A percentile compares a stretch with the other conserved stretches of the same genome.
phyloP scores from a whole-genome alignment of 306 rosid species.

The Prunus dulcis region DNA sequence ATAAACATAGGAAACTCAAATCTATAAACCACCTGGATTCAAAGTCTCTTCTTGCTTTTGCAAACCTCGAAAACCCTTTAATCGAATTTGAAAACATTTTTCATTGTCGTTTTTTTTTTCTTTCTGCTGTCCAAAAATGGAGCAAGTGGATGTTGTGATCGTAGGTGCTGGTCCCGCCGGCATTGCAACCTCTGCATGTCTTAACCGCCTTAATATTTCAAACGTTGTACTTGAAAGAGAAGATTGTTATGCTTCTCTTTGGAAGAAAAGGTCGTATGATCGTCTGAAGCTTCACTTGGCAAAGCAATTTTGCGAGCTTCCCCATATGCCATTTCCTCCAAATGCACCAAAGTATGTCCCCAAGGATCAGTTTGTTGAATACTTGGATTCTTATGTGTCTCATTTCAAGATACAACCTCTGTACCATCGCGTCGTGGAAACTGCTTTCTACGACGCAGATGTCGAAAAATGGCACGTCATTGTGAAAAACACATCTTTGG shows the following conservation, averaged over 20 bases:
- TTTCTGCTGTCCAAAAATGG: neutral
- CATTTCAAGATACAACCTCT: conserved; percentile 21
- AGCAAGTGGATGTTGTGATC: conserved; percentile 15
- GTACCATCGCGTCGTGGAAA: conserved; percentile 28
- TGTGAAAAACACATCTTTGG: conserved; percentile 7
- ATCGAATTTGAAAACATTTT: too few species aligned
- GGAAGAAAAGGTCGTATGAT: conserved; percentile 35
- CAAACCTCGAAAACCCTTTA: too few species aligned
- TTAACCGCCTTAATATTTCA: conserved; percentile 2
- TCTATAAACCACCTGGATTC: too few species aligned
- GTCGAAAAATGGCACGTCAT: conserved; percentile 35
- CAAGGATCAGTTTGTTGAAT: conserved; percentile 35
- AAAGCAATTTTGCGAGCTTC: conserved; percentile 31
- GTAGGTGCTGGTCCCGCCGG: conserved; percentile 41
- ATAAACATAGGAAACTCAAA: too few species aligned
- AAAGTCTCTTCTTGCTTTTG: too few species aligned
- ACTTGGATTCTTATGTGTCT: conserved; percentile 44
- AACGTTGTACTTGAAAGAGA: conserved; percentile 29
- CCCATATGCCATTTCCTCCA: conserved; percentile 3
- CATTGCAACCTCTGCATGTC: conserved; percentile 29
- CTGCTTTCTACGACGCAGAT: conserved; percentile 12
- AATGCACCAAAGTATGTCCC: conserved; percentile 39
- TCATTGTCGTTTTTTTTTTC: too few species aligned
- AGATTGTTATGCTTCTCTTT: conserved; percentile 29
- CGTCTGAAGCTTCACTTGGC: conserved; percentile 28